Evolutionary conservation across 352 stramenopile genomes (phyloP).

Genomic region (Phytophthora sojae): DNA sequence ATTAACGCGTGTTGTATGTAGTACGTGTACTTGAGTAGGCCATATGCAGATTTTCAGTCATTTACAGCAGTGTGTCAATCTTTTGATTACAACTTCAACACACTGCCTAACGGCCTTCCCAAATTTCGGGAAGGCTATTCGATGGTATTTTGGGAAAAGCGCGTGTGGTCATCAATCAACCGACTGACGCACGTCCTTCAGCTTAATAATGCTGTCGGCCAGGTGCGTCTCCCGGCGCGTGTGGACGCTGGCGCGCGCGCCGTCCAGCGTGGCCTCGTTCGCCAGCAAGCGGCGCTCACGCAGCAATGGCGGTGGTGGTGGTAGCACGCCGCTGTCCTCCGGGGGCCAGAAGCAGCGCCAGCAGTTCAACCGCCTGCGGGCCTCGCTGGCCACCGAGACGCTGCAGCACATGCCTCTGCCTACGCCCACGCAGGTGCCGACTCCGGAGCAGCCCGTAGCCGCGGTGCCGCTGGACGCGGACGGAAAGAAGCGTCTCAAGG

Average conservation of each 20-base stretch:
- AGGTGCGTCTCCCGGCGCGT: too few species aligned
- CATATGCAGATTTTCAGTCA: too few species aligned
- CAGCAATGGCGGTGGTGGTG: conserved; percentile 7
- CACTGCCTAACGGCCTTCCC: too few species aligned
- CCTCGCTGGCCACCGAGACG: conserved; percentile 38
- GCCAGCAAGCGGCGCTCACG: conserved; percentile 46
- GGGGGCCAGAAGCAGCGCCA: conserved; percentile 53
- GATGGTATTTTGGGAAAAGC: too few species aligned
- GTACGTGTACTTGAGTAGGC: too few species aligned
- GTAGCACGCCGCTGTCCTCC: conserved; percentile 22
- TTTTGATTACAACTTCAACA: too few species aligned
- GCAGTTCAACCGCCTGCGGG: conserved; percentile 51
- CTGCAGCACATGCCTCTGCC: conserved; percentile 22
- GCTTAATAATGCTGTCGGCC: background rate
- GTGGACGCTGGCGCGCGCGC: background rate
- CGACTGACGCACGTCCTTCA: too few species aligned
- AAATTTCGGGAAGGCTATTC: too few species aligned
- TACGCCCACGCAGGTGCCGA: background rate
- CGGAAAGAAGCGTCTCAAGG: conserved; percentile 28
- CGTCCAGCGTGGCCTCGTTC: conserved; percentile 30
- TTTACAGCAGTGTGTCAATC: too few species aligned
- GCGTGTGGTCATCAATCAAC: too few species aligned
- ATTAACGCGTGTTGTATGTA: too few species aligned
- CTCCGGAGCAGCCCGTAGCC: background rate
- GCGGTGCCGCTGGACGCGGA: background rate